Percentiles rank a stretch among this genome's conserved stretches.
phyloP scores from a whole-genome alignment of 352 stramenopile species.

The Phytophthora litchii region DNA sequence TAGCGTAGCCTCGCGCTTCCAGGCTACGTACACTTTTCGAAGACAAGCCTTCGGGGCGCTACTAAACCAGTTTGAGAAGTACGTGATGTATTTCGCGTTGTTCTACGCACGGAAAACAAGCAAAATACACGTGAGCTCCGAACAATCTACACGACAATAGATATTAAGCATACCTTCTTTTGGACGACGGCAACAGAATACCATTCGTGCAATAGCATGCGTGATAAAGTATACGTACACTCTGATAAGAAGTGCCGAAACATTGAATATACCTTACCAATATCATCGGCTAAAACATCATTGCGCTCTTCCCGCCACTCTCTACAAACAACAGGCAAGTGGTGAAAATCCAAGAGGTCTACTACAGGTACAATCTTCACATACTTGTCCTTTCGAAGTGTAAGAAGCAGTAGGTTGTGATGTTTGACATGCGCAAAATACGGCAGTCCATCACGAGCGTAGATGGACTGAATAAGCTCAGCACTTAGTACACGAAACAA shows the following conservation, averaged over 20 bases:
- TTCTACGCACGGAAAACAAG: constrained; percentile 36
- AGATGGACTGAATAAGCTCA: constrained; percentile 54
- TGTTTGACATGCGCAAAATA: constrained; percentile 77
- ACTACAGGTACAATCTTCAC: constrained; percentile 12
- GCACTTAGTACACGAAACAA: constrained; percentile 50
- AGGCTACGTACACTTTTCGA: constrained; percentile 56
- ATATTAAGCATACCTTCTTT: constrained; percentile 57
- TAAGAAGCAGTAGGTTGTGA: constrained; percentile 58
- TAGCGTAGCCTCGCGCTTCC: constrained; percentile 47
- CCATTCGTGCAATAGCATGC: constrained; percentile 71
- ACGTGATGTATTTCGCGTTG: constrained; percentile 72
- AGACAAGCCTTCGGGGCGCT: constrained; percentile 57
- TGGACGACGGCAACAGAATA: constrained; percentile 58
- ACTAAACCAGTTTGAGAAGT: constrained; percentile 77
- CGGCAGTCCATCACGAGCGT: constrained; percentile 39
- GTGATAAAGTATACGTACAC: constrained; percentile 50
- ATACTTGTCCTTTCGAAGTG: constrained; percentile 55
- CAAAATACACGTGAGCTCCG: not conserved
- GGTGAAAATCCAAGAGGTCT: not conserved
- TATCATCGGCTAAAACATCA: constrained; percentile 58
- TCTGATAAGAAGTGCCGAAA: constrained; percentile 57
- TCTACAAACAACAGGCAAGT: constrained; percentile 12
- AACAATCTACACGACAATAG: not conserved
- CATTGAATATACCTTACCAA: constrained; percentile 59
- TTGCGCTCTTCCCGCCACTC: constrained; percentile 57